Conservation (phyloP, 192 early-diverging fungal genomes). For the Gamsiella multidivaricata region DNA sequence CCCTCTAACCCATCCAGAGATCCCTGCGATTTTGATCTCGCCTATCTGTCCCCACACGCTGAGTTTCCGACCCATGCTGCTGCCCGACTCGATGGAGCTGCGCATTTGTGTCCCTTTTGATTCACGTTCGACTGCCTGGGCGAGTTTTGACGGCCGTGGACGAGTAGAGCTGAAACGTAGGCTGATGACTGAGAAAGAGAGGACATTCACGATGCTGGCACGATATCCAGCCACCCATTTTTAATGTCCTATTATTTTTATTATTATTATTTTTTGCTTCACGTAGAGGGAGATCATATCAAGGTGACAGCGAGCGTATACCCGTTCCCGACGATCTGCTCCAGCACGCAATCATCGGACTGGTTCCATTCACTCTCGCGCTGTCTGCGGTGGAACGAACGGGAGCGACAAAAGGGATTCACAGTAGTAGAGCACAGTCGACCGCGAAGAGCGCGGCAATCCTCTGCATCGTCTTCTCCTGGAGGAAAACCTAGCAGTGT, state of each 20-base stretch:
- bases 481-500: neutral
- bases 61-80: constrained; percentile 95
- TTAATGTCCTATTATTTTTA: too few species aligned
- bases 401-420: constrained; percentile 89
- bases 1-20: constrained; percentile 94
- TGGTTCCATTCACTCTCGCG: constrained; percentile 91
- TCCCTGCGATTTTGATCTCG: constrained; percentile 91
- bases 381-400: constrained; percentile 94
- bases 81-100: constrained; percentile 93
- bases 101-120: constrained; percentile 86
- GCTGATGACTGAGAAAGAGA: too few species aligned
- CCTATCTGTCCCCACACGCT: constrained; percentile 95
- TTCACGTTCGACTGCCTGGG: constrained; percentile 92
- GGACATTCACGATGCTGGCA: too few species aligned
- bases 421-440: constrained; percentile 56
- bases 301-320: constrained; percentile 86
- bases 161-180: constrained; percentile 85
- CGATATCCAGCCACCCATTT: too few species aligned
- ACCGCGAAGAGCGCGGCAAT: constrained; percentile 16
- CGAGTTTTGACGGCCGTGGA: constrained; percentile 93
- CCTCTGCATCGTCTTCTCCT: constrained; percentile 7
- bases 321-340: constrained; percentile 91
- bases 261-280: neutral
- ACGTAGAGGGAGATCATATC: constrained; percentile 83
- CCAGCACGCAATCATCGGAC: constrained; percentile 77